A percentile compares a stretch with the other conserved stretches of the same genome.
Conservation (phyloP, 176 grass and related monocot species). For the Aegilops speltoides region DNA sequence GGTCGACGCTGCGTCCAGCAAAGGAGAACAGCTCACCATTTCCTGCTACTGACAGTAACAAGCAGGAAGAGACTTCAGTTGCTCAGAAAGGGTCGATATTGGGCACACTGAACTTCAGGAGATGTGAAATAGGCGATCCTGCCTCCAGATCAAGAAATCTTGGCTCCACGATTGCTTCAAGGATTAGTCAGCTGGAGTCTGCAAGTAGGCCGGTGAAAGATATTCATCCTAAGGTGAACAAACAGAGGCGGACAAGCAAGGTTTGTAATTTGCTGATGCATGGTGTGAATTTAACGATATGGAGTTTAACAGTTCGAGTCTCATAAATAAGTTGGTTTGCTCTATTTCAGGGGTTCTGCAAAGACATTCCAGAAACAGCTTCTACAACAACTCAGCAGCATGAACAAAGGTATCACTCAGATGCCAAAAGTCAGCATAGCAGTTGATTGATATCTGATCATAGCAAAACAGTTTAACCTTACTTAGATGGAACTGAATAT, state of each 20-base stretch:
- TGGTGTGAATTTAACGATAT: neutral
- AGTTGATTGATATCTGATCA: neutral
- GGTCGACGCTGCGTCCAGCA: conserved; percentile 6
- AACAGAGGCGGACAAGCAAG: conserved; percentile 36
- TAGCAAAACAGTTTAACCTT: neutral
- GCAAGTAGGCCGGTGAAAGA: conserved; percentile 32
- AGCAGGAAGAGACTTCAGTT: conserved; percentile 11
- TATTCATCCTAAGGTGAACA: neutral
- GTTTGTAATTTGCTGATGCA: conserved; percentile 4
- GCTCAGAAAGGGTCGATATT: conserved; percentile 28
- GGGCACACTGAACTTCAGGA: conserved; percentile 20
- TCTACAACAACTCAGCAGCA: conserved; percentile 3
- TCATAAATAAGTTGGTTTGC: neutral
- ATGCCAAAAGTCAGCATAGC: neutral
- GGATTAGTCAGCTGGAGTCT: conserved; percentile 52
- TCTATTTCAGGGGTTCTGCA: conserved; percentile 30
- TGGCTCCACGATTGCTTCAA: conserved; percentile 35
- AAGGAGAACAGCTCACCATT: conserved; percentile 66
- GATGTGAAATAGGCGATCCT: conserved; percentile 29
- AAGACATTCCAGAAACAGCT: neutral
- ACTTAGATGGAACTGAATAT: neutral
- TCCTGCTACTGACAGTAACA: conserved; percentile 12
- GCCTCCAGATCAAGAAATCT: conserved; percentile 23
- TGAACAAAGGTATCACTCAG: conserved; percentile 34
- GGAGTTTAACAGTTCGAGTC: neutral